Evolutionary conservation across 345 rosid genomes (phyloP).

Genomic region (Populus alba): DNA sequence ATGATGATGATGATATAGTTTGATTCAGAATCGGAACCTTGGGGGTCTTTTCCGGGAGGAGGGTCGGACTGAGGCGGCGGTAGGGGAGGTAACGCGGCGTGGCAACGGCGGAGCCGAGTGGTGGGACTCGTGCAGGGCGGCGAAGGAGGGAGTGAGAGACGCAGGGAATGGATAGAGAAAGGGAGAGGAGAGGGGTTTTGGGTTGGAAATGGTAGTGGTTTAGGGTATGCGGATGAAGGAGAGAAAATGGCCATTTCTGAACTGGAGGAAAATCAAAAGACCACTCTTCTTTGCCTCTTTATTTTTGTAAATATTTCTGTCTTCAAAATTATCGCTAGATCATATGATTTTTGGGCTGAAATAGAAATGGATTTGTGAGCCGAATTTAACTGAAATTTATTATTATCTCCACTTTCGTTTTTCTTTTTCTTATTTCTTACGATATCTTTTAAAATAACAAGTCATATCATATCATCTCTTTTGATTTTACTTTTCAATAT

Average conservation of each 20-base stretch:
- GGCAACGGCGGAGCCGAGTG: slow-evolving; percentile 19
- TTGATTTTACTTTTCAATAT: no score
- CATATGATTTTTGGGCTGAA: no score
- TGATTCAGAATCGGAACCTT: slow-evolving; percentile 32
- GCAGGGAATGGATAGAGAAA: slow-evolving; percentile 5
- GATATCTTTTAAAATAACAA: no score
- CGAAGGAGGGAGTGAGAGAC: slow-evolving; percentile 12
- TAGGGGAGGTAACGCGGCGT: slow-evolving; percentile 41
- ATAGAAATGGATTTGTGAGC: no score
- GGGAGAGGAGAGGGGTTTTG: slow-evolving; percentile 1
- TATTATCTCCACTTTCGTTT: no score
- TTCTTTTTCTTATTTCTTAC: no score
- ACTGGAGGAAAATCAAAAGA: no score
- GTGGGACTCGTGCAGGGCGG: slow-evolving; percentile 10
- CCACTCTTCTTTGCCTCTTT: no score
- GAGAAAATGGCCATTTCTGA: slow-evolving; percentile 24
- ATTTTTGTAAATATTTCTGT: no score
- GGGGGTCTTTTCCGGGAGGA: slow-evolving; percentile 36
- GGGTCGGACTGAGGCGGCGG: slow-evolving; percentile 42
- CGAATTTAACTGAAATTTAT: no score
- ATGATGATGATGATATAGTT: not conserved
- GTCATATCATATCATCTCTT: no score
- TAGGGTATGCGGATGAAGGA: not conserved
- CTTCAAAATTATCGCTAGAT: no score
- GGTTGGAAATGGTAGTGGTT: not conserved